Conservation (phyloP, 352 stramenopile genomes). For the Pythium sukuiense region DNA sequence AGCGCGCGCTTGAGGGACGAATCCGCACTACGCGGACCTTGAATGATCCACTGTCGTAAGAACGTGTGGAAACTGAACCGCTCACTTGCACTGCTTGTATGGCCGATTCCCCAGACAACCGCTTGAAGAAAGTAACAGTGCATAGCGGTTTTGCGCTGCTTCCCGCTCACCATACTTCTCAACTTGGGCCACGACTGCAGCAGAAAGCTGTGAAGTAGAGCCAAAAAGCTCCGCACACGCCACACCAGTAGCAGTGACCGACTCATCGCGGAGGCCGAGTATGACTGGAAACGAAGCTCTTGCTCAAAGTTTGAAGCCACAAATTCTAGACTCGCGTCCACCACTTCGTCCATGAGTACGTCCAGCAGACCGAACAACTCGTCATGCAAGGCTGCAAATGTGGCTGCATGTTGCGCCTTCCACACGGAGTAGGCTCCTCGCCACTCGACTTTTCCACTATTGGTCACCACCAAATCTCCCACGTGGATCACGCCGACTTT, state of each 20-base stretch:
- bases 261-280: neutral
- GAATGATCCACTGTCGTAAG: slow-evolving; percentile 55
- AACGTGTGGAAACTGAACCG: slow-evolving; percentile 67
- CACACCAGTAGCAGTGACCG: slow-evolving; percentile 7
- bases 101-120: slow-evolving; percentile 70
- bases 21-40: slow-evolving; percentile 41
- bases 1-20: slow-evolving; percentile 60
- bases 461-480: slow-evolving; percentile 5
- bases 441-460: slow-evolving; percentile 18
- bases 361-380: slow-evolving; percentile 49
- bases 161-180: slow-evolving; percentile 50
- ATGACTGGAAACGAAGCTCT: slow-evolving; percentile 2
- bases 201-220: slow-evolving; percentile 55
- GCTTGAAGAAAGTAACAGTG: slow-evolving; percentile 73
- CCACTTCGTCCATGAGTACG: slow-evolving; percentile 38
- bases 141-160: slow-evolving; percentile 56
- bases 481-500: slow-evolving; percentile 47
- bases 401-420: slow-evolving; percentile 34
- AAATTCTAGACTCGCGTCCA: slow-evolving; percentile 48
- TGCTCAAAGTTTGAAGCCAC: slow-evolving; percentile 39
- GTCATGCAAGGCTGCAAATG: slow-evolving; percentile 33
- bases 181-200: slow-evolving; percentile 58
- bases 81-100: slow-evolving; percentile 44
- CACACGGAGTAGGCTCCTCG: slow-evolving; percentile 41
- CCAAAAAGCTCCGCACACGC: slow-evolving; percentile 32